Conservation (phyloP, 805 yeast species). For the Hanseniaspora vineae region DNA sequence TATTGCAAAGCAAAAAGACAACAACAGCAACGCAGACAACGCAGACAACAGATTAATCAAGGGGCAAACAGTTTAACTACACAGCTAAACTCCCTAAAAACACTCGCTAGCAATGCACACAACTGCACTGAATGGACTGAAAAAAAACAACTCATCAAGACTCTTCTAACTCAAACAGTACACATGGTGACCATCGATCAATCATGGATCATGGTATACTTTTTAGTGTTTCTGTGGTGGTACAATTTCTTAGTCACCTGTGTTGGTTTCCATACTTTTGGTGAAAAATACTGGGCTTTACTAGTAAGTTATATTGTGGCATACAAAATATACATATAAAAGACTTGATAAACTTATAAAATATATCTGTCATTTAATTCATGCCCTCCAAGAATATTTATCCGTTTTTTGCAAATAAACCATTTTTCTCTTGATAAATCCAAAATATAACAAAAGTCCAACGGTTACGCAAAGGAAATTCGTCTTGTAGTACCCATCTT, state of each 20-base stretch:
- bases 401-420: slow-evolving; percentile 60
- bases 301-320: slow-evolving; percentile 40
- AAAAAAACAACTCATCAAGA: not conserved
- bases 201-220: slow-evolving; percentile 7
- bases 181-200: not conserved
- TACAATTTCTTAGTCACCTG: slow-evolving; percentile 82
- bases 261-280: slow-evolving; percentile 68
- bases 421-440: slow-evolving; percentile 54
- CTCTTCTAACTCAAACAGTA: not conserved
- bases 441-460: slow-evolving; percentile 52
- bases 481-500: slow-evolving; percentile 79
- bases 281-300: slow-evolving; percentile 65
- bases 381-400: slow-evolving; percentile 55
- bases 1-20: not conserved
- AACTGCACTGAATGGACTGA: not conserved
- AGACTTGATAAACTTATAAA: no score
- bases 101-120: not conserved
- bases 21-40: no score
- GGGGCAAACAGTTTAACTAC: not conserved
- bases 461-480: slow-evolving; percentile 56
- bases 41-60: no score
- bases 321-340: not conserved
- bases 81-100: not conserved
- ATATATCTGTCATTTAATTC: no score
- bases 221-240: slow-evolving; percentile 46